Evolutionary conservation across 176 grass and related monocot species (phyloP).

Genomic region (Otatea glauca): DNA sequence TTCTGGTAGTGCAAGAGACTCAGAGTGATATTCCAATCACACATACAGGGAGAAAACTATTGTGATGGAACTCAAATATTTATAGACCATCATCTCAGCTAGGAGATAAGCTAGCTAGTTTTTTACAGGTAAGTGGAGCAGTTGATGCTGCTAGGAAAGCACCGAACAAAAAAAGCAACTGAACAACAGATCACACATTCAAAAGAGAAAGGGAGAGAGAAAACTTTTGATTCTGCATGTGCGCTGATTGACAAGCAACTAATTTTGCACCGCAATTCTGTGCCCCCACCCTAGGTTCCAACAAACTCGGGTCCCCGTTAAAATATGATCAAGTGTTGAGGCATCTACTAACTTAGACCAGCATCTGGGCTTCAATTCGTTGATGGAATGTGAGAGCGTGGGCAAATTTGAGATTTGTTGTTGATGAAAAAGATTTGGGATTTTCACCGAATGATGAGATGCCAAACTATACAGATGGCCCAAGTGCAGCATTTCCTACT

Average conservation of each 20-base stretch:
- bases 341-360: background rate
- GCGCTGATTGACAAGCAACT: constrained; percentile 34
- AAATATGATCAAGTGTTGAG: constrained; percentile 11
- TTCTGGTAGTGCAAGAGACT: background rate
- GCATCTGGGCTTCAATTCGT: constrained; percentile 14
- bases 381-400: constrained; percentile 8
- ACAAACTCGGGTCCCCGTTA: background rate
- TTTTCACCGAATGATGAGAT: background rate
- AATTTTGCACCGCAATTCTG: constrained; percentile 19
- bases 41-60: constrained; percentile 23
- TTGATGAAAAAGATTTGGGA: background rate
- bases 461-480: background rate
- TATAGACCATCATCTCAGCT: constrained; percentile 26
- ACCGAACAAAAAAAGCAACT: constrained; percentile 23
- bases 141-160: background rate
- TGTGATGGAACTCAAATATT: constrained; percentile 30
- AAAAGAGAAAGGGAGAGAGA: background rate
- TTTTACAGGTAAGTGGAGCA: constrained; percentile 23
- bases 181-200: background rate
- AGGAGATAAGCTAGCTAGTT: constrained; percentile 2
- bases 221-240: constrained; percentile 5
- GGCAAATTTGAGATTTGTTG: constrained; percentile 3
- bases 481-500: background rate
- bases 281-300: constrained; percentile 32
- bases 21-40: background rate